Base-by-base conservation (phyloP, 2,329 filamentous ascomycete genomes). In the Ophiosphaerella korrae region DNA sequence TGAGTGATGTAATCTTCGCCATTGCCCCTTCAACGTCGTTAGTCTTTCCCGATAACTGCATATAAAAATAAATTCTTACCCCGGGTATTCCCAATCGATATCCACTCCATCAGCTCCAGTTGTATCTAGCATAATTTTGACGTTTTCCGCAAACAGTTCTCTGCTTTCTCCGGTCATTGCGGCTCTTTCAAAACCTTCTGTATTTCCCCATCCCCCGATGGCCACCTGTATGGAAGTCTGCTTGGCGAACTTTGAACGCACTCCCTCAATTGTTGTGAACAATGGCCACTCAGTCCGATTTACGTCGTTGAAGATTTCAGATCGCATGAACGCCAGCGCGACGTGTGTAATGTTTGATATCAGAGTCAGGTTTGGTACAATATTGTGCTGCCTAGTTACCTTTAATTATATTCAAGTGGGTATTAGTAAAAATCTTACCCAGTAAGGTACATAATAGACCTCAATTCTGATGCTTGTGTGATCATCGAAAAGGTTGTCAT, bases 141-240 rank as follows among this genome's bases (percentile, higher is more conserved):
- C 80, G 53, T 89, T 88, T 41, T 77, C 76, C 3, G 87, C 85
- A 73, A 88, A 92, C 1, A 73, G 21, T 31, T 49, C 45, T 18
- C 75, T 60, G 76, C 75, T 39, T 83, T 80, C 6, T 0, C 80
- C 76, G 3, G 79, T 79, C 43, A 75, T 78, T 1, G 85, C 84
- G 0, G 82, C 88, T 0, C 42, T 68, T 0, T 83, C 80, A 59
- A 89, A 91, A 0, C 86, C 87, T 3, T 72, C 70, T 0, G 81
- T 85, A 50, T 90, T 85, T 0, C 87, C 87, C 88, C 88, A 91
- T 42, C 88, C 88, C 11, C 88, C 88, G 57, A 91, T 85, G 7
- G 88, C 87, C 16, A 91, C 77, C 85, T 85, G 53, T 5, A 61
- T 34, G 2, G 41, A 36, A 1, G 55, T 57, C 0, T 38, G 46